These are phyloP conservation scores for Tuber brumale DNA, from an alignment of 495 filamentous ascomycete species.

Conservation along the genomic window DNA sequence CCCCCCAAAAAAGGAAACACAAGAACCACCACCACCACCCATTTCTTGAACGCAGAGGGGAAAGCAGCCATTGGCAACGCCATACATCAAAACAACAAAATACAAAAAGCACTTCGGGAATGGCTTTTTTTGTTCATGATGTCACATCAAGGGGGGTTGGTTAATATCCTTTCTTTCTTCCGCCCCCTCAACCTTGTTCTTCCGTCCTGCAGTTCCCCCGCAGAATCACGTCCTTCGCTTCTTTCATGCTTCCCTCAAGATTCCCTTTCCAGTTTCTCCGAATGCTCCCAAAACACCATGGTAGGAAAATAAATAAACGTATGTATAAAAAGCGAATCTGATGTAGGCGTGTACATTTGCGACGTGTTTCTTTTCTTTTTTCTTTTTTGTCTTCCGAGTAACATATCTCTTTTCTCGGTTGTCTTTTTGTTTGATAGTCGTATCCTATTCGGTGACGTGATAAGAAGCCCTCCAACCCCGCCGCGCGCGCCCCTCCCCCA, in stretches of 20 bases:
- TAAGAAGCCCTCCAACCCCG: conserved; percentile 23
- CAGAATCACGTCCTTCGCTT: neutral
- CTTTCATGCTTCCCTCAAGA: conserved; percentile 1
- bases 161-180: conserved; percentile 23
- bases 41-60: conserved; percentile 22
- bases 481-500: conserved; percentile 11
- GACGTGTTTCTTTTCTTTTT: conserved; percentile 32
- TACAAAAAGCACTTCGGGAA: conserved; percentile 15
- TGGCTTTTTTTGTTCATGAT: conserved; percentile 25
- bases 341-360: conserved; percentile 25
- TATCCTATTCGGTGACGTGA: conserved; percentile 12
- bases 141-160: conserved; percentile 26
- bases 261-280: conserved; percentile 1
- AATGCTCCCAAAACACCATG: neutral
- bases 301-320: conserved; percentile 25
- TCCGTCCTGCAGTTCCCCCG: neutral
- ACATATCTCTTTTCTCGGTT: conserved; percentile 18
- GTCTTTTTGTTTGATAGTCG: conserved; percentile 1
- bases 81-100: conserved; percentile 28
- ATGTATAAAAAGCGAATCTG: conserved; percentile 21
- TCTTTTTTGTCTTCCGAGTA: conserved; percentile 21
- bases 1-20: conserved; percentile 10
- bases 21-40: conserved; percentile 15
- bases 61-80: conserved; percentile 14
- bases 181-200: neutral